Evolutionary conservation across 2,329 filamentous ascomycete genomes (phyloP).

Genomic region (Thelonectria blattea): DNA sequence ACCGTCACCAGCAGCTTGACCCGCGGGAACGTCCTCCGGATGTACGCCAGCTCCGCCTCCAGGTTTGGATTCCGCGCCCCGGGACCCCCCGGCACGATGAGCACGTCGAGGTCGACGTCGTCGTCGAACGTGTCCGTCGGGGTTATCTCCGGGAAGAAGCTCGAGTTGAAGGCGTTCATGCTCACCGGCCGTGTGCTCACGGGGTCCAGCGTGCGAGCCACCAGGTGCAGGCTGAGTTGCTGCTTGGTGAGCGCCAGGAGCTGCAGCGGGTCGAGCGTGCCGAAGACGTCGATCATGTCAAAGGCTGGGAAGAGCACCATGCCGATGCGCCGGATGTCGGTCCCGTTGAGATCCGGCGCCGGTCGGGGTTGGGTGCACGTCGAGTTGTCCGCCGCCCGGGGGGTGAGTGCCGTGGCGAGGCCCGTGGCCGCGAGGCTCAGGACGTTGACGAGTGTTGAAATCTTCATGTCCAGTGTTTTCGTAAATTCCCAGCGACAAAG

Average conservation of each 20-base stretch:
- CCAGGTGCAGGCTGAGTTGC: conserved; percentile 48
- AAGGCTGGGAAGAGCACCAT: conserved; percentile 53
- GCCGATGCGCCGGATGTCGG: conserved; percentile 44
- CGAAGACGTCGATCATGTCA: conserved; percentile 54
- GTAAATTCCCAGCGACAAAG: no score
- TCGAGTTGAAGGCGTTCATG: conserved; percentile 43
- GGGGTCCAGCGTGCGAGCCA: conserved; percentile 49
- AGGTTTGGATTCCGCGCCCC: conserved; percentile 52
- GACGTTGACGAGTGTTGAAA: conserved; percentile 22
- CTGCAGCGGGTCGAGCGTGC: conserved; percentile 54
- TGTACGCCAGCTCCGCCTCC: conserved; percentile 46
- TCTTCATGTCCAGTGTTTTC: conserved; percentile 22
- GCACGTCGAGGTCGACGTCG: conserved; percentile 57
- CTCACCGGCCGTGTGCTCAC: conserved; percentile 44
- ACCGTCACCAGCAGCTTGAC: conserved; percentile 66
- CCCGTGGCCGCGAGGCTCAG: conserved; percentile 16
- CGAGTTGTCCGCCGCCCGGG: conserved; percentile 1
- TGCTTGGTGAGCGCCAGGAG: conserved; percentile 43
- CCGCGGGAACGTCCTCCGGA: conserved; percentile 48
- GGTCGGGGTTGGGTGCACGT: conserved; percentile 32
- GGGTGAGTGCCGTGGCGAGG: conserved; percentile 17
- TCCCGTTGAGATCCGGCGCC: conserved; percentile 30
- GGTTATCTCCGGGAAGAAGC: conserved; percentile 45
- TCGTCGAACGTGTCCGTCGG: conserved; percentile 60
- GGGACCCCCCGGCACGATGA: conserved; percentile 69